A percentile compares a stretch with the other conserved stretches of the same genome.
These are phyloP conservation scores for Sporisorium scitamineum DNA, from an alignment of 1,284 basidiomycete species.

Conservation along the genomic window DNA sequence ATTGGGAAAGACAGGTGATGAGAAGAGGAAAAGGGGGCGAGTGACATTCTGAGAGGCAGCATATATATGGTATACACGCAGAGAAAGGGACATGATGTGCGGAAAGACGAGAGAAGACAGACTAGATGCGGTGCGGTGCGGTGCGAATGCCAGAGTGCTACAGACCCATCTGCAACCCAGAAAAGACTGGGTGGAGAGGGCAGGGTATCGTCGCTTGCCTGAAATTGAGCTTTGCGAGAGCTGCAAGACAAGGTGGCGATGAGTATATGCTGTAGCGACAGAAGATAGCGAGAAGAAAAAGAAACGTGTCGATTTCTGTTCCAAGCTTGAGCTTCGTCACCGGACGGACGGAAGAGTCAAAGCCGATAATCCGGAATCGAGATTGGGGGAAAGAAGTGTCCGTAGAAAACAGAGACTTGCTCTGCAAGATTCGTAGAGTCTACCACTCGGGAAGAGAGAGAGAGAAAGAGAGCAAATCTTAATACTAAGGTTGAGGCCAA, in stretches of 20 bases:
- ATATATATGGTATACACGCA: conserved; percentile 13
- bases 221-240: not conserved
- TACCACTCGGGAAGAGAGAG: not conserved
- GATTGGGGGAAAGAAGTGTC: too few species aligned
- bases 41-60: not conserved
- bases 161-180: not conserved
- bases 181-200: not conserved
- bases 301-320: not conserved
- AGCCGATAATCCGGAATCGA: not conserved
- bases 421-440: not conserved
- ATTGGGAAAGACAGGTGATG: not conserved
- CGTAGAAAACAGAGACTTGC: not conserved
- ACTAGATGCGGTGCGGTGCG: conserved; percentile 12
- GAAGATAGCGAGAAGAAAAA: not conserved
- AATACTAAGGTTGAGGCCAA: not conserved
- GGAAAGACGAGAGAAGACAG: conserved; percentile 1
- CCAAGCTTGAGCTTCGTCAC: conserved; percentile 4
- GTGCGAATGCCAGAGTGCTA: conserved; percentile 30
- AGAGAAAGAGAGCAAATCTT: not conserved
- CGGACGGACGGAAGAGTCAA: conserved; percentile 1
- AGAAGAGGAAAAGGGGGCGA: not conserved
- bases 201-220: conserved; percentile 31
- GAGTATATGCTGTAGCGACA: conserved; percentile 32
- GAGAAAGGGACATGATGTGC: not conserved
- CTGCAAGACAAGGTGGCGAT: conserved; percentile 7